Evolutionary conservation across 2,329 filamentous ascomycete species (phyloP), one percentile per base, ranked within the genome.

Genomic region (Claviceps spartinae): DNA sequence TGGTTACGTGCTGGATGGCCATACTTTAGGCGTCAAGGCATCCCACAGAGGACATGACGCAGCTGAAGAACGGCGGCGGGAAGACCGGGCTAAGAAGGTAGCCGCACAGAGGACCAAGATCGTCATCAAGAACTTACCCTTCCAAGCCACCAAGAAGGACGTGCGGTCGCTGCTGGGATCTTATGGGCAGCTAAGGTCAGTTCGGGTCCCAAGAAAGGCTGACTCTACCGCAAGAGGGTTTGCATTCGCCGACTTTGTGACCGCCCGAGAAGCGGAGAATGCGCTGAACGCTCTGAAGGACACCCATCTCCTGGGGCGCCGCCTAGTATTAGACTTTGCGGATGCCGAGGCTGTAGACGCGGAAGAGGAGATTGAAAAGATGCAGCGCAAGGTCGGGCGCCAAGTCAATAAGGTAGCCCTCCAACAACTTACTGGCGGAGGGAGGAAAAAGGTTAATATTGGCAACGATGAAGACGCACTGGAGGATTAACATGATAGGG

Each of bases 91-190:
- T 49, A 94, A 89, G 75, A 94, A 91, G 68, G 71, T 79, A 49
- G 82, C 86, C 24, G 79, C 78, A 16, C 81, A 83, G 64, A 79
- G 82, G 59, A 96, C 90, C 47, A 97, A 97, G 77, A 85, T 98
- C 63, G 84, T 97, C 69, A 85, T 98, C 73, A 98, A 97, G 76
- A 98, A 98, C 73, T 72, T 98, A 68, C 91, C 93, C 20, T 98
- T 98, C 72, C 88, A 97, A 72, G 85, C 87, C 48, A 85, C 83
- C 51, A 96, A 95, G 74, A 93, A 94, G 68, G 93, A 98, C 65
- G 78, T 98, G 54, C 81, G 88, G 56, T 76, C 85, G 51, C 76
- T 97, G 43, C 90, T 97, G 65, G 82, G 86, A 55, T 83, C 88
- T 38, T 97, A 96, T 69, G 94, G 93, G 46, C 85, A 95, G 66